Base-by-base conservation (phyloP, 495 filamentous ascomycete genomes). In the Bombardia bombarda region DNA sequence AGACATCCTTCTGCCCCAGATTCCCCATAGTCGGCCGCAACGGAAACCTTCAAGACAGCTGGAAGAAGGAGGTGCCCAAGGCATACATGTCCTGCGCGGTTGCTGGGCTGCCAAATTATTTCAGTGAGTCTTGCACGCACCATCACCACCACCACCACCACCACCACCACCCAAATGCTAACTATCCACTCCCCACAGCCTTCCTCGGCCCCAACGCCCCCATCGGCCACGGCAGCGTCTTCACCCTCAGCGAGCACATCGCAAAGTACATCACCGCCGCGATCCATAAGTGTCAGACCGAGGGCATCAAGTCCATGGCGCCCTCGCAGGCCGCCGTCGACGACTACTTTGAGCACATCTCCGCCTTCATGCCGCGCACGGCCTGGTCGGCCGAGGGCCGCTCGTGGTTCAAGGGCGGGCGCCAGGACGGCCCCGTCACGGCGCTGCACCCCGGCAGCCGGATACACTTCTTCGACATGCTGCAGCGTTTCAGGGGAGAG, bases 1-100 rank as follows among this genome's bases (percentile, higher is more conserved):
- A 86, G 42, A 63, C 57, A 4, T 76, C 79, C 16, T 75, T 82
- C 47, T 60, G 67, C 9, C 79, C 80, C 0, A 74, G 75, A 3
- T 84, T 84, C 48, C 71, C 77, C 3, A 66, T 84, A 42, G 61
- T 77, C 16, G 72, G 75, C 12, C 63, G 73, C 35, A 61, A 69
- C 6, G 64, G 78, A 7, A 70, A 72, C 38, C 55, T 73, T 32
- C 68, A 72, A 41, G 62, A 71, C 21, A 46, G 16, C 12, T 67
- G 68, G 60, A 49, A 34, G 18, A 50, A 53, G 7, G 57, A 61
- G 7, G 51, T 49, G 8, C 66, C 69, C 13, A 60, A 58, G 45
- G 59, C 62, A 22, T 73, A 73, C 33, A 63, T 72, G 64, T 69
- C 63, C 6, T 65, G 62, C 48, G 70, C 69, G 9, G 57, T 71